Conservation (phyloP, 1,284 basidiomycete genomes). For the Leccinum ponderosum region DNA sequence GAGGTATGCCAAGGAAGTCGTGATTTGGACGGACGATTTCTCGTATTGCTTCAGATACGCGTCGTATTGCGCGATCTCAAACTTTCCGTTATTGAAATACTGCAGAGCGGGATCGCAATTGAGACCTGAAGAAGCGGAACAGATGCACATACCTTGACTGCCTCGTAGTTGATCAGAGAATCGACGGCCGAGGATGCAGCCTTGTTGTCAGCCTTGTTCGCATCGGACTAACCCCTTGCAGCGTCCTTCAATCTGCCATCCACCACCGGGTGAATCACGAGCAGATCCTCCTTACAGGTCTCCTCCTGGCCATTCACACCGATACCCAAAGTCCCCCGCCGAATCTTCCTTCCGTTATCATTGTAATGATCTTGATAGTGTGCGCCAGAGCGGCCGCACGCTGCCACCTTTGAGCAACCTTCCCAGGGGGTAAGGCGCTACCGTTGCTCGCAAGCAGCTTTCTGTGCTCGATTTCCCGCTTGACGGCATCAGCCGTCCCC, state of each 20-base stretch:
- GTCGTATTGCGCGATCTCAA: constrained; percentile 92
- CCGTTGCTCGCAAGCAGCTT: constrained; percentile 10
- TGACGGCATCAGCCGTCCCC: constrained; percentile 44
- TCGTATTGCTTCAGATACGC: constrained; percentile 88
- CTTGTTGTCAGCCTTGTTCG: constrained; percentile 95
- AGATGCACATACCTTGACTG: constrained; percentile 76
- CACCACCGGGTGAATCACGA: constrained; percentile 64
- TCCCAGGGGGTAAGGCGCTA: constrained; percentile 8
- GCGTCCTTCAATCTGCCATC: constrained; percentile 73
- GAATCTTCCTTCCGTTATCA: constrained; percentile 56
- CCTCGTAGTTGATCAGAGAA: constrained; percentile 96
- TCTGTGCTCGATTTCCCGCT: constrained; percentile 40
- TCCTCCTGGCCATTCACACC: no score
- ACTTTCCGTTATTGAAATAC: constrained; percentile 97
- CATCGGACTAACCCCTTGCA: constrained; percentile 45
- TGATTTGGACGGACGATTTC: constrained; percentile 91
- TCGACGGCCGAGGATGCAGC: constrained; percentile 95
- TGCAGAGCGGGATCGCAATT: constrained; percentile 33
- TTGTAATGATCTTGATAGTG: constrained; percentile 64
- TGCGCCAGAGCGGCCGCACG: constrained; percentile 43
- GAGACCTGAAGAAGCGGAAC: background rate
- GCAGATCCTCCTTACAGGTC: constrained; percentile 49
- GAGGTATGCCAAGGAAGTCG: constrained; percentile 89
- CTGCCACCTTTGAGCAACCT: constrained; percentile 19
- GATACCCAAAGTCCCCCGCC: constrained; percentile 17